Percentiles rank a stretch among this genome's conserved stretches.
Evolutionary conservation across 1,139 yeast species (phyloP).

Genomic region (Ashbya aceris): DNA sequence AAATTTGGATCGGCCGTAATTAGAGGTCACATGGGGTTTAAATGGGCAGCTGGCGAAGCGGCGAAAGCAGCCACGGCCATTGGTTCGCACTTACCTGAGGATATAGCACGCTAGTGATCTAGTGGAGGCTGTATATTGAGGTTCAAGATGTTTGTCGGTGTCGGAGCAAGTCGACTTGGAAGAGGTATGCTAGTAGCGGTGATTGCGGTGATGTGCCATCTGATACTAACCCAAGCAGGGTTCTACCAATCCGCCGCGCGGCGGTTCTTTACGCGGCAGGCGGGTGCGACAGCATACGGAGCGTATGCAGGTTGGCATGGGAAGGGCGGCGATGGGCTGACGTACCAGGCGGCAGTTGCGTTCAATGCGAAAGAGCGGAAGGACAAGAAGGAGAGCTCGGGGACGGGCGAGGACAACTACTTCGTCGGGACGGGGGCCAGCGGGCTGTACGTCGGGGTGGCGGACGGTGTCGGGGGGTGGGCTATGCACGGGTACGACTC

Average conservation of each 20-base stretch:
- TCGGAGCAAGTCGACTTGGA: slow-evolving; percentile 3
- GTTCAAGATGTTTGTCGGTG: slow-evolving; percentile 5
- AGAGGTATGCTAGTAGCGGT: slow-evolving; percentile 7
- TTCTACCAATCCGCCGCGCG: slow-evolving; percentile 4
- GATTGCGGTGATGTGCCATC: background rate
- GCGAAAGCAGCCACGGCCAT: too few species aligned
- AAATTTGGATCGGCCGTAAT: too few species aligned
- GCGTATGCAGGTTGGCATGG: slow-evolving; percentile 3
- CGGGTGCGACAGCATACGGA: slow-evolving; percentile 5
- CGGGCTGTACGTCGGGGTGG: slow-evolving; percentile 63
- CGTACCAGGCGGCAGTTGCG: slow-evolving; percentile 56
- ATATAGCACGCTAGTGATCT: too few species aligned
- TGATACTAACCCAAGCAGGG: slow-evolving; percentile 7
- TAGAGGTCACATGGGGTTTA: too few species aligned
- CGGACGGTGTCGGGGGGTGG: slow-evolving; percentile 99
- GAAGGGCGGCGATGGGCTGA: slow-evolving; percentile 14
- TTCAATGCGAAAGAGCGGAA: slow-evolving; percentile 64
- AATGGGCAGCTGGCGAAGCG: too few species aligned
- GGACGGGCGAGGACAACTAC: slow-evolving; percentile 84
- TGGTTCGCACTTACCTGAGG: too few species aligned
- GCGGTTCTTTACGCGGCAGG: slow-evolving; percentile 1
- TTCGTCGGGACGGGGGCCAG: slow-evolving; percentile 41
- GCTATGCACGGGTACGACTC: slow-evolving; percentile 86
- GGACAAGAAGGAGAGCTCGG: slow-evolving; percentile 39
- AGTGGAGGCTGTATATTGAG: background rate